A percentile compares a stretch with the other conserved stretches of the same genome.
Conservation (phyloP, 1,284 basidiomycete species). For the Xerocomus nothofagi region DNA sequence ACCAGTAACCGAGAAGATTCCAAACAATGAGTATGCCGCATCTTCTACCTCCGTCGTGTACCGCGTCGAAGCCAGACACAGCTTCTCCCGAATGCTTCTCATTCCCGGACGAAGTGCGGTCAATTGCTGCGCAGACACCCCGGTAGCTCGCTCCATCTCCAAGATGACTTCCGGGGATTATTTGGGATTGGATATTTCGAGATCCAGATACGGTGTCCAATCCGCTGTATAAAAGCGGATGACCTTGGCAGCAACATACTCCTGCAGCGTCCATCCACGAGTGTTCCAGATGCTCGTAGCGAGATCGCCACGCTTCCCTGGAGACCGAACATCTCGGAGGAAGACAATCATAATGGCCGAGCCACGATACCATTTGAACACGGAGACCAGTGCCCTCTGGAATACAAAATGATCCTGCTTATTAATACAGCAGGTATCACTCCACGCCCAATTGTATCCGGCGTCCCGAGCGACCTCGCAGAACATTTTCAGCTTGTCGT, state of each 20-base stretch:
- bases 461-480: background rate
- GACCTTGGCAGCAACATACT: background rate
- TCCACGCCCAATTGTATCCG: background rate
- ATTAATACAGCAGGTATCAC: conserved; percentile 6
- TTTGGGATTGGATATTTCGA: background rate
- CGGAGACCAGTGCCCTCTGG: background rate
- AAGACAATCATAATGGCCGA: background rate
- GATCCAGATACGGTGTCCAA: background rate
- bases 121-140: background rate
- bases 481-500: conserved; percentile 1
- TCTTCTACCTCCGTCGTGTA: background rate
- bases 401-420: background rate
- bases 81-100: background rate
- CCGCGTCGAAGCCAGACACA: background rate
- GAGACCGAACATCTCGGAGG: background rate
- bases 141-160: background rate
- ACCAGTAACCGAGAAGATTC: background rate
- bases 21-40: background rate
- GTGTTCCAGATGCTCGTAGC: background rate
- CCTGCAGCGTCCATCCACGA: background rate
- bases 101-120: background rate
- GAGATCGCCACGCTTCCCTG: background rate
- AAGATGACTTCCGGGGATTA: background rate
- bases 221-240: background rate
- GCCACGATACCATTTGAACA: conserved; percentile 7